Conservation (phyloP, 176 grass and related monocot species). For the Oryza meridionalis region DNA sequence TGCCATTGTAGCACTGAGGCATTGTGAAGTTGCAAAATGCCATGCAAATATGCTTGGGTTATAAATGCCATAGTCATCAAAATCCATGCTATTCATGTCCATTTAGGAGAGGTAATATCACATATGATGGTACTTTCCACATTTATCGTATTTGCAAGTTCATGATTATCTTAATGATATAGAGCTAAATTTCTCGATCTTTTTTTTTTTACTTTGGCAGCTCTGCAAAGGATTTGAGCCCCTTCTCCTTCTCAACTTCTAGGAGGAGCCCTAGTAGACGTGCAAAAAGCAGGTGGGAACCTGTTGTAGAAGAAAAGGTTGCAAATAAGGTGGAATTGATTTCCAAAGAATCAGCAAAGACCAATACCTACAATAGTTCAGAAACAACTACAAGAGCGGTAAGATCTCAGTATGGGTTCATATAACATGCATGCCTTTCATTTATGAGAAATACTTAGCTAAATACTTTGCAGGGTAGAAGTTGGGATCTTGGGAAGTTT, state of each 20-base stretch:
- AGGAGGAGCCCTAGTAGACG: constrained; percentile 57
- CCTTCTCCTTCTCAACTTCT: constrained; percentile 46
- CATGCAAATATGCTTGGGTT: background rate
- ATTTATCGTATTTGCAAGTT: background rate
- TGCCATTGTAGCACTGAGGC: background rate
- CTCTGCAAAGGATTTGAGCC: constrained; percentile 50
- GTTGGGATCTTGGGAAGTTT: constrained; percentile 54
- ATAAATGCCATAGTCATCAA: background rate
- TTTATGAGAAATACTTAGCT: constrained; percentile 27
- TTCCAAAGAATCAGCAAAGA: constrained; percentile 46
- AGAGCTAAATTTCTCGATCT: background rate
- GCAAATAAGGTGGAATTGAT: constrained; percentile 46
- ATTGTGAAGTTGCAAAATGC: background rate
- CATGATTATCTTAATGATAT: background rate
- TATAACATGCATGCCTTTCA: background rate
- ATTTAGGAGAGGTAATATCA: background rate
- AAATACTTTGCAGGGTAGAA: constrained; percentile 49
- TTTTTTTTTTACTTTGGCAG: constrained; percentile 60
- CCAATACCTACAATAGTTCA: constrained; percentile 40
- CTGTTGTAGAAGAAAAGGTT: constrained; percentile 60
- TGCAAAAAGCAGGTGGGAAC: constrained; percentile 85
- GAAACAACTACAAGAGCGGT: constrained; percentile 60
- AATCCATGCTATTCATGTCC: background rate
- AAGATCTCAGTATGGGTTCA: constrained; percentile 24
- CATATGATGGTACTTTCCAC: background rate